Evolutionary conservation across 805 yeast species (phyloP).

Genomic region (Grigorovia transvaalensis): DNA sequence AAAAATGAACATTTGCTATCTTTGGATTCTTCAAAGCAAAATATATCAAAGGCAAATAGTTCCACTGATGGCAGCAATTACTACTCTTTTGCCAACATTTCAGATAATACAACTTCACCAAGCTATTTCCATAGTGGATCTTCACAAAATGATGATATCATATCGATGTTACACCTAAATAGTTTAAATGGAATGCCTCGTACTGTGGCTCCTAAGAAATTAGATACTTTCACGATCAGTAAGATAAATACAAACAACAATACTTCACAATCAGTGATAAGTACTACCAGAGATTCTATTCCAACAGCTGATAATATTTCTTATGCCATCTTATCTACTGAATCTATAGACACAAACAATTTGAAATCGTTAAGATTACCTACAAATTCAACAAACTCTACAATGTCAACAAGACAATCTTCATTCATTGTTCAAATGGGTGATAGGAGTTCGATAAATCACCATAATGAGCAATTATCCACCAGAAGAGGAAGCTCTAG

Average conservation of each 20-base stretch:
- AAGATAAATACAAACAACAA: slow-evolving; percentile 2
- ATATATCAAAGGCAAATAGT: slow-evolving; percentile 14
- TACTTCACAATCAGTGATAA: background rate
- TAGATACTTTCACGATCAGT: background rate
- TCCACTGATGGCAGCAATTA: slow-evolving; percentile 18
- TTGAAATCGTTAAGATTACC: slow-evolving; percentile 1
- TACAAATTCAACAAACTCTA: slow-evolving; percentile 1
- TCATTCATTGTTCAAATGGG: background rate
- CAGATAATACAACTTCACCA: slow-evolving; percentile 28
- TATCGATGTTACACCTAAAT: slow-evolving; percentile 1
- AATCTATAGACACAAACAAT: slow-evolving; percentile 2
- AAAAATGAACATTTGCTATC: background rate
- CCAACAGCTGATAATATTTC: slow-evolving; percentile 26
- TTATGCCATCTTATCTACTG: slow-evolving; percentile 16
- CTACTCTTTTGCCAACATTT: slow-evolving; percentile 30
- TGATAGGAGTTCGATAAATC: background rate
- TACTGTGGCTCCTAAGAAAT: slow-evolving; percentile 3
- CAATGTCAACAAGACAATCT: background rate
- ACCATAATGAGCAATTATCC: background rate
- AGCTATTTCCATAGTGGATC: slow-evolving; percentile 2
- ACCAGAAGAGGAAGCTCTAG: background rate
- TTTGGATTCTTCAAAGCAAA: background rate
- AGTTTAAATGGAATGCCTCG: background rate
- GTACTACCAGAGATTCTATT: slow-evolving; percentile 8
- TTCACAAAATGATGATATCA: background rate